phyloP scores from a whole-genome alignment of 805 yeast species.

The Myxozyma lipomycoides region DNA sequence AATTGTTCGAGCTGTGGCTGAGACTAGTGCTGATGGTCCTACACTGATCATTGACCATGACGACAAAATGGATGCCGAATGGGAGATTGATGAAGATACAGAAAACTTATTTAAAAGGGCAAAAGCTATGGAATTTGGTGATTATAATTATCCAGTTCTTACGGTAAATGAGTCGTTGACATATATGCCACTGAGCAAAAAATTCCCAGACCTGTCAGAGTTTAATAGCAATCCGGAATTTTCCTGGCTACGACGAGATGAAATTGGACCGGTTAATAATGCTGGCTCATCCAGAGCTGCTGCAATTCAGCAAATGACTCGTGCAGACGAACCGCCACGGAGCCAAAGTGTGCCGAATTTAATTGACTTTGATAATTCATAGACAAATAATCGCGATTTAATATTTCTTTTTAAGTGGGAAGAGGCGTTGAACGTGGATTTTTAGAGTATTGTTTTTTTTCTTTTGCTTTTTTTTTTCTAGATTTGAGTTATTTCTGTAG shows the following conservation, averaged over 20 bases:
- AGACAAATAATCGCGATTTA: not conserved
- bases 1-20: not conserved
- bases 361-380: not conserved
- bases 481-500: not conserved
- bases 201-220: not conserved
- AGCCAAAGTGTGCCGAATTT: not conserved
- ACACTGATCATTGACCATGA: not conserved
- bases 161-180: constrained; percentile 33
- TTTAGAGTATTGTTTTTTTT: not conserved
- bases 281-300: not conserved
- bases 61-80: constrained; percentile 3
- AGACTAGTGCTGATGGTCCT: not conserved
- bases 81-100: constrained; percentile 32
- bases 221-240: not conserved
- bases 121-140: constrained; percentile 38
- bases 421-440: not conserved
- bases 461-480: not conserved
- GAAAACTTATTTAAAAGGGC: constrained; percentile 39
- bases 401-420: not conserved
- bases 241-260: constrained; percentile 5
- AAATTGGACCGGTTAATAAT: not conserved
- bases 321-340: not conserved
- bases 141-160: constrained; percentile 43
- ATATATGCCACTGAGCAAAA: constrained; percentile 17
- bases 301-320: not conserved